Evolutionary conservation across 2,329 filamentous ascomycete genomes (phyloP).

Genomic region (Epichloe gansuensis): DNA sequence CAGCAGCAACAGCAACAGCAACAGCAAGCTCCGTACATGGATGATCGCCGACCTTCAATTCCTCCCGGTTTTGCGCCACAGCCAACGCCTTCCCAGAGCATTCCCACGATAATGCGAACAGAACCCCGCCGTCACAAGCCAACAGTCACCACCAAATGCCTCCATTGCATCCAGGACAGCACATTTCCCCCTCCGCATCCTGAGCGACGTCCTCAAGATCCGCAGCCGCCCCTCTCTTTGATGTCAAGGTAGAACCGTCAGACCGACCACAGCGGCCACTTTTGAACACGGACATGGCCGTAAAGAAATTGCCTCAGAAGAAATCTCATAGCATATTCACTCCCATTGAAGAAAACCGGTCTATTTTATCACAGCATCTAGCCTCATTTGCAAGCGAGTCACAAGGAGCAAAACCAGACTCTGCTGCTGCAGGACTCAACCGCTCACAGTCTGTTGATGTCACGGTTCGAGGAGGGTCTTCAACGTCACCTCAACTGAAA

Average conservation of each 20-base stretch:
- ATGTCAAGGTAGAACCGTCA: constrained; percentile 36
- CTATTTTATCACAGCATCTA: constrained; percentile 75
- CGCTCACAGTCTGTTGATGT: constrained; percentile 56
- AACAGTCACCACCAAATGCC: constrained; percentile 35
- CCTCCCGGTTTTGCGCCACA: constrained; percentile 54
- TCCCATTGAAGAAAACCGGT: constrained; percentile 86
- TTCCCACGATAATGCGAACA: constrained; percentile 32
- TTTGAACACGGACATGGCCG: constrained; percentile 37
- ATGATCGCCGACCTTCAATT: constrained; percentile 64
- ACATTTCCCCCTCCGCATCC: constrained; percentile 38
- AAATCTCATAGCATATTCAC: constrained; percentile 94
- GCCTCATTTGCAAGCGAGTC: constrained; percentile 51
- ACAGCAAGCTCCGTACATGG: constrained; percentile 55
- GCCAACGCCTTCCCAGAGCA: constrained; percentile 36
- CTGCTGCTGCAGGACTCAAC: constrained; percentile 17
- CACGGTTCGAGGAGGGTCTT: constrained; percentile 36
- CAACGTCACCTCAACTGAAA: constrained; percentile 44
- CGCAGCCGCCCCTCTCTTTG: constrained; percentile 36
- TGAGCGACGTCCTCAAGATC: constrained; percentile 34
- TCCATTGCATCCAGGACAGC: constrained; percentile 29
- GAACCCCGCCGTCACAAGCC: constrained; percentile 50
- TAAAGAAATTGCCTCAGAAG: constrained; percentile 57
- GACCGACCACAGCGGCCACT: constrained; percentile 34
- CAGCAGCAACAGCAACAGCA: constrained; percentile 16
- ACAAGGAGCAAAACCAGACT: constrained; percentile 26